Conservation (phyloP, 768 basidiomycete species). For the Hygrophorus russula region DNA sequence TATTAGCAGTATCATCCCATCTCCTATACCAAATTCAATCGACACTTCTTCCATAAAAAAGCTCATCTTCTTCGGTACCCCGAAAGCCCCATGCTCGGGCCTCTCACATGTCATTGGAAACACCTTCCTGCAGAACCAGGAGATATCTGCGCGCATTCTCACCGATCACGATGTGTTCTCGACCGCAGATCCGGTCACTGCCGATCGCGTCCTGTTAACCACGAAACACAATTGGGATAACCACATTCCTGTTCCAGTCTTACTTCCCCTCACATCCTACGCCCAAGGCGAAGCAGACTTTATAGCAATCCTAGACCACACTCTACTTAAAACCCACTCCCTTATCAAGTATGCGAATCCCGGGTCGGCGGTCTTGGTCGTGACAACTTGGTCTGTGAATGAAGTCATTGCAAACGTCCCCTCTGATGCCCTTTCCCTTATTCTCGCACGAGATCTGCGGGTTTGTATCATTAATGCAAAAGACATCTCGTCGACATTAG, state of each 20-base stretch:
- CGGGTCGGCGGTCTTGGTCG: slow-evolving; percentile 61
- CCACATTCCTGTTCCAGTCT: slow-evolving; percentile 40
- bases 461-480: slow-evolving; percentile 53
- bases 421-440: slow-evolving; percentile 29
- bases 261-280: slow-evolving; percentile 42
- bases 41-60: slow-evolving; percentile 43
- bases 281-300: slow-evolving; percentile 51
- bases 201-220: slow-evolving; percentile 58
- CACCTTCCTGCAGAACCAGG: slow-evolving; percentile 41
- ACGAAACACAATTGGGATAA: slow-evolving; percentile 25
- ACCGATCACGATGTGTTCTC: slow-evolving; percentile 70
- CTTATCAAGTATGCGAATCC: slow-evolving; percentile 55
- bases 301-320: slow-evolving; percentile 63
- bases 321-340: slow-evolving; percentile 68
- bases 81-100: slow-evolving; percentile 41
- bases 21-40: slow-evolving; percentile 24
- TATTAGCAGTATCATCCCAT: slow-evolving; percentile 19
- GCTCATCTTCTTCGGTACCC: slow-evolving; percentile 55
- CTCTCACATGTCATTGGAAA: slow-evolving; percentile 48
- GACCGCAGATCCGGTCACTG: slow-evolving; percentile 57
- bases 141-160: slow-evolving; percentile 48
- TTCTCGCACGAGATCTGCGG: slow-evolving; percentile 41
- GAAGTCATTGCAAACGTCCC: slow-evolving; percentile 68
- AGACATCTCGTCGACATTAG: slow-evolving; percentile 33
- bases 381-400: slow-evolving; percentile 62